phyloP scores from a whole-genome alignment of 768 basidiomycete species.

The Agaricus blazei region DNA sequence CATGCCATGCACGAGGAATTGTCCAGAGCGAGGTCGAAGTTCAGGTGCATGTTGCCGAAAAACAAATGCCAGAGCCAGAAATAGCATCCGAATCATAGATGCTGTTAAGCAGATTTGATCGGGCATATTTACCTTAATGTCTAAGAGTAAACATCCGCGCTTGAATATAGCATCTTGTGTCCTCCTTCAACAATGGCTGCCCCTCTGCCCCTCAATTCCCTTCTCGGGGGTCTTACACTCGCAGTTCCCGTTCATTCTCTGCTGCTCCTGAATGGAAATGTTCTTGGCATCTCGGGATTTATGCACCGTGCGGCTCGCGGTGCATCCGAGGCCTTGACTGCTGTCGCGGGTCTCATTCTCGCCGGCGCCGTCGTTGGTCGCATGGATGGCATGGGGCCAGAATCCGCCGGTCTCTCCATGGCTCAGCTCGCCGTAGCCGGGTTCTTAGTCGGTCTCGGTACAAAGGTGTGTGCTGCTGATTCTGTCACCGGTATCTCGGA shows the following conservation, averaged over 20 bases:
- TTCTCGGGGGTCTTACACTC: constrained; percentile 51
- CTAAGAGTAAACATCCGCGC: constrained; percentile 1
- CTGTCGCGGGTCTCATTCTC: constrained; percentile 40
- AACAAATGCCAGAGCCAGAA: background rate
- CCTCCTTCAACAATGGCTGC: constrained; percentile 24
- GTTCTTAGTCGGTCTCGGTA: constrained; percentile 52
- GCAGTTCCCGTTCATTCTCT: constrained; percentile 48
- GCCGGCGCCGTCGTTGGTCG: constrained; percentile 41
- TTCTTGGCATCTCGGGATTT: constrained; percentile 61
- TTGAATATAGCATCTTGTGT: too few species aligned
- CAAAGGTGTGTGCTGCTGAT: constrained; percentile 35
- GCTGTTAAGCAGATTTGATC: background rate
- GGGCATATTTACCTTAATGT: background rate
- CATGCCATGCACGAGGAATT: constrained; percentile 35
- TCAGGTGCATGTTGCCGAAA: constrained; percentile 26
- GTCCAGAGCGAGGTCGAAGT: constrained; percentile 27
- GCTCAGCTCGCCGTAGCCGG: constrained; percentile 39
- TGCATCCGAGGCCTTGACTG: constrained; percentile 33
- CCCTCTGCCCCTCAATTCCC: constrained; percentile 45
- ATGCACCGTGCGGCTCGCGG: constrained; percentile 46
- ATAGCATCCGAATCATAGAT: background rate
- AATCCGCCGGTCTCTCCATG: constrained; percentile 19
- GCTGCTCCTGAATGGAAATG: constrained; percentile 47
- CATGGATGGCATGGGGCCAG: constrained; percentile 32
- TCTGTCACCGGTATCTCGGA: constrained; percentile 4